These are phyloP conservation scores for Herpotrichia juniperi DNA, from an alignment of 2,329 filamentous ascomycete genomes.

Conservation along the genomic window DNA sequence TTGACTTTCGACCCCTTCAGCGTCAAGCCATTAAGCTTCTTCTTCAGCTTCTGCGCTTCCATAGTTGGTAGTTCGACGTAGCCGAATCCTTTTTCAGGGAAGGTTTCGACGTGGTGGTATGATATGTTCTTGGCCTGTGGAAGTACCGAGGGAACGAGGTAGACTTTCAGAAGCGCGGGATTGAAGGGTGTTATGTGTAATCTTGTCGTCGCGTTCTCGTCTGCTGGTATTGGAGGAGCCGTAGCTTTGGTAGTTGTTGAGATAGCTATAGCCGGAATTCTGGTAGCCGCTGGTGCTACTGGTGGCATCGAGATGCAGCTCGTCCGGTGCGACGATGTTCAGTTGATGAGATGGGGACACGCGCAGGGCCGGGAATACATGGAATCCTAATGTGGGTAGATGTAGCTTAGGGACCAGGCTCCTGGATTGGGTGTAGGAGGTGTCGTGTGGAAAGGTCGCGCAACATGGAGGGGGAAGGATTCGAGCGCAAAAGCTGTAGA, in stretches of 20 bases:
- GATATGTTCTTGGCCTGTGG: conserved; percentile 78
- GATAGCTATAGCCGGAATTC: conserved; percentile 53
- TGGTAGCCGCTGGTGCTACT: conserved; percentile 39
- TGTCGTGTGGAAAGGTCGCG: conserved; percentile 1
- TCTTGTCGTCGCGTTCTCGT: conserved; percentile 51
- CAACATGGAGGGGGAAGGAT: conserved; percentile 33
- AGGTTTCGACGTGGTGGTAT: conserved; percentile 85
- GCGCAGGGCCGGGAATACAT: not conserved
- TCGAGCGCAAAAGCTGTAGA: conserved; percentile 1
- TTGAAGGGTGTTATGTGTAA: conserved; percentile 91
- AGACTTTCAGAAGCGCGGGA: conserved; percentile 71
- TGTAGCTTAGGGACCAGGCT: not conserved
- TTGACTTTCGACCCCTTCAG: conserved; percentile 85
- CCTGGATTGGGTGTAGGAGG: not conserved
- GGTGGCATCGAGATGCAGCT: conserved; percentile 35
- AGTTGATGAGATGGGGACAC: not conserved
- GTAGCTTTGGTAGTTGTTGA: conserved; percentile 38
- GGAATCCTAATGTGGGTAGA: not conserved
- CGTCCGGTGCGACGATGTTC: conserved; percentile 20
- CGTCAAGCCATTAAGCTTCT: conserved; percentile 85
- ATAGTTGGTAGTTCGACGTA: conserved; percentile 81
- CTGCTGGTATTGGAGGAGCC: conserved; percentile 9
- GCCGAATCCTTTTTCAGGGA: conserved; percentile 88
- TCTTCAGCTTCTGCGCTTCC: conserved; percentile 89
- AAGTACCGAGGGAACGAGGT: conserved; percentile 72